A percentile compares a stretch with the other conserved stretches of the same genome.
Evolutionary conservation across 345 rosid genomes (phyloP).

Genomic region (Sisymbrium altissimum): DNA sequence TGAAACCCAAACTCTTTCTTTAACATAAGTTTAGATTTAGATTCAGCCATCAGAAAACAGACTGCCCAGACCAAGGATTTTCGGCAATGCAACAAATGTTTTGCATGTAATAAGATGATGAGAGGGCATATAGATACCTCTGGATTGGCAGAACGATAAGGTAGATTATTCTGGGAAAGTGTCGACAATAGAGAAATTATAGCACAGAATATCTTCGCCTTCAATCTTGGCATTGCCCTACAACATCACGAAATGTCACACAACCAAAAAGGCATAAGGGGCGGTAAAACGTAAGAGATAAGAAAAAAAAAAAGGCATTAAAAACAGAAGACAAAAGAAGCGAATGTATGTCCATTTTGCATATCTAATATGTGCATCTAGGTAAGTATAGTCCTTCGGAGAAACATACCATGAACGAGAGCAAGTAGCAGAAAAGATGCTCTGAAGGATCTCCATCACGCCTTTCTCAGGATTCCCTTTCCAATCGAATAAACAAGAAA

Average conservation of each 20-base stretch:
- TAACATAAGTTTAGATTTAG: neutral
- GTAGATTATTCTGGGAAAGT: conserved; percentile 71
- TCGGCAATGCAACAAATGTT: neutral
- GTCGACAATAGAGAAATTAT: conserved; percentile 55
- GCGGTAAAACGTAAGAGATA: neutral
- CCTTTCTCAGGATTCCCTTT: conserved; percentile 62
- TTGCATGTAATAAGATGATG: neutral
- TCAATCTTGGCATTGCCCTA: conserved; percentile 65
- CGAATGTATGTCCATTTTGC: neutral
- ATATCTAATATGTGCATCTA: neutral
- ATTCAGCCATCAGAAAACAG: conserved; percentile 1
- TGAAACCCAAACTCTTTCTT: neutral
- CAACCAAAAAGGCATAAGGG: neutral
- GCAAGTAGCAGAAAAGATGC: conserved; percentile 45
- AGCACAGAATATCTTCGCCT: conserved; percentile 51
- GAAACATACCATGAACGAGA: conserved; percentile 58
- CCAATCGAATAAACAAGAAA: conserved; percentile 8
- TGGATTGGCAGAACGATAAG: conserved; percentile 47
- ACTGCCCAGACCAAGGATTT: neutral
- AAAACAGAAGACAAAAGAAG: neutral
- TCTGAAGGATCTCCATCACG: conserved; percentile 43
- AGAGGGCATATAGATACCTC: conserved; percentile 44
- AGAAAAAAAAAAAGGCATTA: no score
- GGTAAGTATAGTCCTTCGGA: neutral
- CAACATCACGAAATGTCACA: conserved; percentile 16